Evolutionary conservation across 192 early-diverging fungal species (phyloP).

Genomic region (Funneliformis geosporum): DNA sequence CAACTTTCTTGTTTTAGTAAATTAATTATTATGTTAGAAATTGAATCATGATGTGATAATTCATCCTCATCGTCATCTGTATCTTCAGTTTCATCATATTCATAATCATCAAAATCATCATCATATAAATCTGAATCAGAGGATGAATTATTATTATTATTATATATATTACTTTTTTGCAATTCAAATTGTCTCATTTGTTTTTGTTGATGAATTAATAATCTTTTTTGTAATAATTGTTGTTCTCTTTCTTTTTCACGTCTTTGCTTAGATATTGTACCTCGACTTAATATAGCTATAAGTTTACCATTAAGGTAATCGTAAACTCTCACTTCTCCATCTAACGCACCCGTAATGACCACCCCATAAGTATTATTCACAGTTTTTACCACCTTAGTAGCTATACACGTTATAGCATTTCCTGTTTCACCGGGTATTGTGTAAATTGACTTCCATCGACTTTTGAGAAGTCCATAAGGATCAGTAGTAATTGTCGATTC

Average conservation of each 20-base stretch:
- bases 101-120: constrained; percentile 4
- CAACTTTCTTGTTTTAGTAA: constrained; percentile 26
- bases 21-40: constrained; percentile 29
- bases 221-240: constrained; percentile 1
- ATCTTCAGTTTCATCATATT: not conserved
- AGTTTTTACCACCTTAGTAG: constrained; percentile 18
- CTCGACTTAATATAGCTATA: constrained; percentile 21
- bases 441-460: constrained; percentile 25
- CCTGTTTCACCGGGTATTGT: not conserved
- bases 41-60: constrained; percentile 11
- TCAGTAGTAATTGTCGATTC: not conserved
- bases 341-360: constrained; percentile 22
- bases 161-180: not conserved
- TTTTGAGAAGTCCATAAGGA: not conserved
- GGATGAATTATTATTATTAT: not conserved
- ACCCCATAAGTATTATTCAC: constrained; percentile 8
- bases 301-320: constrained; percentile 17
- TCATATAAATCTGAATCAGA: constrained; percentile 9
- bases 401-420: constrained; percentile 28
- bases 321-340: constrained; percentile 28
- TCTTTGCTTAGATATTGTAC: not conserved
- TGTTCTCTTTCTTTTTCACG: constrained; percentile 16
- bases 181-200: not conserved
- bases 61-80: not conserved
- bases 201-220: not conserved